Conservation (phyloP, 1,284 basidiomycete genomes). For the Phaffia rhodozyma region DNA sequence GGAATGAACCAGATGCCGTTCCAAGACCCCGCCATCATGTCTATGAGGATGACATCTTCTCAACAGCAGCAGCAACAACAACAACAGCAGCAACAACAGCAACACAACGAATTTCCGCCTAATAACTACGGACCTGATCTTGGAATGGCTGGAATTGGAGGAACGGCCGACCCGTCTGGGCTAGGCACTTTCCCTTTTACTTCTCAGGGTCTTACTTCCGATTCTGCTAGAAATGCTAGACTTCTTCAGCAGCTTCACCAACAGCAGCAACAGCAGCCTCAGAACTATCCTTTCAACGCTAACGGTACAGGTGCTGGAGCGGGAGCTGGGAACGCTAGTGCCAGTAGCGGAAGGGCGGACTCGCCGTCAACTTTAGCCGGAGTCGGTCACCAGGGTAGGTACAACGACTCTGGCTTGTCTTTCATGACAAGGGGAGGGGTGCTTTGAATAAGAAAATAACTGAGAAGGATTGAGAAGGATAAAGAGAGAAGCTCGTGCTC, state of each 20-base stretch:
- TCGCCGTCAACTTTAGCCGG: conserved; percentile 2
- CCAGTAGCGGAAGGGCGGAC: neutral
- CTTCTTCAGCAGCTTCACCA: conserved; percentile 6
- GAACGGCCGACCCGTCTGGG: conserved; percentile 3
- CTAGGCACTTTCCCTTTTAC: conserved; percentile 13
- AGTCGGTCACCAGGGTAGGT: conserved; percentile 9
- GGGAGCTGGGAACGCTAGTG: neutral
- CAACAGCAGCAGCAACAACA: conserved; percentile 12
- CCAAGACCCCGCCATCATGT: conserved; percentile 19
- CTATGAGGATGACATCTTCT: conserved; percentile 4
- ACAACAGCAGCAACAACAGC: conserved; percentile 3
- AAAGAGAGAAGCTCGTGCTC: neutral
- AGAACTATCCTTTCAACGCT: neutral
- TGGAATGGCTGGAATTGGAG: conserved; percentile 10
- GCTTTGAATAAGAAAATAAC: neutral
- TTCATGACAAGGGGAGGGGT: conserved; percentile 15
- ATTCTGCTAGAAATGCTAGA: neutral
- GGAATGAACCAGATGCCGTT: conserved; percentile 10
- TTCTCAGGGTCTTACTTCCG: conserved; percentile 1
- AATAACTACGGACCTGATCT: conserved; percentile 2
- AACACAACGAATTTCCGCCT: neutral
- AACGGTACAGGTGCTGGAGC: neutral
- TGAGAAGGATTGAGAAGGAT: too few relatives aligned
- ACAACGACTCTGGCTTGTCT: neutral
- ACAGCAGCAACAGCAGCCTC: conserved; percentile 13